A percentile compares a stretch with the other conserved stretches of the same genome.
Conservation (phyloP, 306 rosid species). For the Medicago ruthenica region DNA sequence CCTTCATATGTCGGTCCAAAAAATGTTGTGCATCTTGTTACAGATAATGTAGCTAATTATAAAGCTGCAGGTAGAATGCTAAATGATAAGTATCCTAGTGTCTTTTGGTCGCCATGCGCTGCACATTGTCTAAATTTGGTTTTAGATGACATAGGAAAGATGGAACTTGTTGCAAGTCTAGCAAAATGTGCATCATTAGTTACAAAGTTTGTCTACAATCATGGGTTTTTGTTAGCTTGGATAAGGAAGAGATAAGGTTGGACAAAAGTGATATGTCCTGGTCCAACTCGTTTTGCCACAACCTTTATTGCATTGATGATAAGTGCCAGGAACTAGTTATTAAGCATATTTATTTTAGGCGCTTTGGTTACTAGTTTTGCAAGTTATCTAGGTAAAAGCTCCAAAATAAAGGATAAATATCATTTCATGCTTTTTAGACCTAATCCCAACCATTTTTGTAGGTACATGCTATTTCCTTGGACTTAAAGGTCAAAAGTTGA, state of each 20-base stretch:
- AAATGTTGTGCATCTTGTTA: not conserved
- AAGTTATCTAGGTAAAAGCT: too few relatives aligned
- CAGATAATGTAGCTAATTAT: not conserved
- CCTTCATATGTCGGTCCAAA: not conserved
- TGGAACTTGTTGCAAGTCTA: not conserved
- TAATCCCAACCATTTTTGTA: too few relatives aligned
- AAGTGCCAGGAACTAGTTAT: too few relatives aligned
- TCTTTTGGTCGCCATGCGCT: not conserved
- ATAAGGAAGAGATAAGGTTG: not conserved
- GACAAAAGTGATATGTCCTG: not conserved
- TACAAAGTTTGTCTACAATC: not conserved
- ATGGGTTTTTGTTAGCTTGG: not conserved
- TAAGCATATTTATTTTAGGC: too few relatives aligned
- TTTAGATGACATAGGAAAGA: not conserved
- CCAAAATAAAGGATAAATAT: too few relatives aligned
- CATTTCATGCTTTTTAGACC: too few relatives aligned
- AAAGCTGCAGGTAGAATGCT: not conserved
- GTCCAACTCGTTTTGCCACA: not conserved
- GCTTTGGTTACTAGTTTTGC: too few relatives aligned
- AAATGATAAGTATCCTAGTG: not conserved
- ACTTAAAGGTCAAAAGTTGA: too few relatives aligned
- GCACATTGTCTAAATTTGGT: not conserved
- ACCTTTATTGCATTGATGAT: too few relatives aligned
- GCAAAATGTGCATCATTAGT: not conserved
- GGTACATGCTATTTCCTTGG: too few relatives aligned